Base-by-base conservation (phyloP, 1,284 basidiomycete genomes). In the Wallemia hederae region DNA sequence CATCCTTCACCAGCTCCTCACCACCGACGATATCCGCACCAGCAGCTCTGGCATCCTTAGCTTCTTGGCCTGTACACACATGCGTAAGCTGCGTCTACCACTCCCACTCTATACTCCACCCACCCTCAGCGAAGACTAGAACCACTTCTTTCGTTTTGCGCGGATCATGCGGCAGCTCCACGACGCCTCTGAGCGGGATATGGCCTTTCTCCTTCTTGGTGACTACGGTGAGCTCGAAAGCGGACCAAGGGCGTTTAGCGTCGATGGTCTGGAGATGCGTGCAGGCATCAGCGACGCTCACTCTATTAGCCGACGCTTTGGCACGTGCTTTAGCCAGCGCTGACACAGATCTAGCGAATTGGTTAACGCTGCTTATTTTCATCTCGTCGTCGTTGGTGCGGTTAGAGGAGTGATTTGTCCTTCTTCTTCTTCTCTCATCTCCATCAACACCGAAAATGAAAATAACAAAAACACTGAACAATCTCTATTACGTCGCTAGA, bases 1-100 rank as follows among this genome's bases (percentile, higher is more conserved):
- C 85, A 62, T 79, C 79, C 33, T 85, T 82, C 61, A 87, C 78
- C 15, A 94, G 74, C 67, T 94, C 89, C 55, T 78, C 75, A 17
- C 84, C 86, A 60, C 90, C 90, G 29, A 92, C 84, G 65, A 84
- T 78, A 63, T 86, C 79, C 1, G 86, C 89, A 5, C 88, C 88
- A 7, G 85, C 85, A 59, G 75, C 78, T 69, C 76, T 80, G 0
- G 86, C 86, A 57, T 86, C 83, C 19, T 83, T 80, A 15, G 81
- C 81, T 2, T 60, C 58, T 28, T 59, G 56, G 14, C 26, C 7
- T 59, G 14, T 27, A 24, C 9, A 29, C 2, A 15, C 14, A 26
- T n/a, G 59, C 59, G 24, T 61, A 19, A n/a, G 17, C 25, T 28
- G 59, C 19, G 11, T 2, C 22, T 2, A 31, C 17, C 22, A 34